Conservation (phyloP, 73 alveolate species). For the Urostyla sp. region DNA sequence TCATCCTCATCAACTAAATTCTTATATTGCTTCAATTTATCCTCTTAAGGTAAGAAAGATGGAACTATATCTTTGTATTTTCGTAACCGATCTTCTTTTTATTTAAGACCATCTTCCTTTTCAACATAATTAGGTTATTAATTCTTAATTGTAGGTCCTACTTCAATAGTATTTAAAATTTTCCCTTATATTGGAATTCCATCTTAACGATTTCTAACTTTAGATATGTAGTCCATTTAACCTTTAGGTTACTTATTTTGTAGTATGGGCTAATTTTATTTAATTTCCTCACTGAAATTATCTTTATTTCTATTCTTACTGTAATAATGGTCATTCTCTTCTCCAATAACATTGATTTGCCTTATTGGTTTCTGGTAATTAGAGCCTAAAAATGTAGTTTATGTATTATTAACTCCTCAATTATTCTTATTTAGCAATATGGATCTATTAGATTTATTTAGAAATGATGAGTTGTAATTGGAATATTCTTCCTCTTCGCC, state of each 20-base stretch:
- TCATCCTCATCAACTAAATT: neutral
- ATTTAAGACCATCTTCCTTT: neutral
- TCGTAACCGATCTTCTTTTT: neutral
- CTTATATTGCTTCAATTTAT: neutral
- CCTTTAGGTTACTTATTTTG: neutral
- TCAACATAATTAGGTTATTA: neutral
- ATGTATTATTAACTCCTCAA: slow-evolving; percentile 4
- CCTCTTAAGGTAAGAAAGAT: slow-evolving; percentile 18
- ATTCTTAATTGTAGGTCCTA: no score
- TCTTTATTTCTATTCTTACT: neutral
- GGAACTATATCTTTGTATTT: slow-evolving; percentile 30
- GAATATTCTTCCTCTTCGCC: slow-evolving; percentile 6
- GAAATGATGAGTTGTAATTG: no score
- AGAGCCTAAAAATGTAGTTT: neutral
- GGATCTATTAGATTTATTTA: no score
- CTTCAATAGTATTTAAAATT: slow-evolving; percentile 22
- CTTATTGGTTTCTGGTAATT: neutral
- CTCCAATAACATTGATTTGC: slow-evolving; percentile 1
- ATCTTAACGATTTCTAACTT: neutral
- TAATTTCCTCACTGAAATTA: no score
- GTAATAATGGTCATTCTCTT: neutral
- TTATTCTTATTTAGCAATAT: slow-evolving; percentile 4
- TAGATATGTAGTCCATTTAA: neutral
- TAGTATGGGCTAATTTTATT: no score
- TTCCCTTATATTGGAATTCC: slow-evolving; percentile 3